Conservation (phyloP, 768 basidiomycete species). For the Suillus subluteus region DNA sequence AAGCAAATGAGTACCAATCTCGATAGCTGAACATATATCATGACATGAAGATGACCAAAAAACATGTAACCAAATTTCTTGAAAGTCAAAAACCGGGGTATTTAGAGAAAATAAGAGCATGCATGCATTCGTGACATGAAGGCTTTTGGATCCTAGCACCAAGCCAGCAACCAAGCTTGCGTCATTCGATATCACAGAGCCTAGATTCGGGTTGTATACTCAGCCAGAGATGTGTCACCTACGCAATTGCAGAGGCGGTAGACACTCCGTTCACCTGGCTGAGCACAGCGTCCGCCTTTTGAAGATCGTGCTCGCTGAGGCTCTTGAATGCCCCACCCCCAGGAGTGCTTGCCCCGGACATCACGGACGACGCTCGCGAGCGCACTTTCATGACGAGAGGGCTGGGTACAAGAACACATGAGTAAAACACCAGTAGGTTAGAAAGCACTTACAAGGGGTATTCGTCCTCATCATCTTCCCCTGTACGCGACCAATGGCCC, state of each 20-base stretch:
- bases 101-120: background rate
- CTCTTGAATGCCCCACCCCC: slow-evolving; percentile 81
- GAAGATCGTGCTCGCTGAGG: slow-evolving; percentile 85
- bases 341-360: slow-evolving; percentile 79
- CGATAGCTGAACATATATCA: background rate
- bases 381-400: slow-evolving; percentile 90
- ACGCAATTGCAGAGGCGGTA: background rate
- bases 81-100: background rate
- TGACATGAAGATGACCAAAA: background rate
- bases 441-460: slow-evolving; percentile 77
- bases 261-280: slow-evolving; percentile 50
- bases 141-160: background rate
- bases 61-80: background rate
- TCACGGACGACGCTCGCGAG: slow-evolving; percentile 77
- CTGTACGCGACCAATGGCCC: slow-evolving; percentile 54
- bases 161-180: background rate
- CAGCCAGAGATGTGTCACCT: background rate
- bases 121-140: background rate
- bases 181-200: background rate
- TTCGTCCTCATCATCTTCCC: slow-evolving; percentile 86
- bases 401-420: slow-evolving; percentile 43
- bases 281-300: slow-evolving; percentile 86
- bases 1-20: background rate
- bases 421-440: slow-evolving; percentile 9
- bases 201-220: background rate